Evolutionary conservation across 225 moss, liverwort and hornwort genomes (phyloP), one percentile per base, ranked within the genome.

Genomic region (Pleurozium schreberi): DNA sequence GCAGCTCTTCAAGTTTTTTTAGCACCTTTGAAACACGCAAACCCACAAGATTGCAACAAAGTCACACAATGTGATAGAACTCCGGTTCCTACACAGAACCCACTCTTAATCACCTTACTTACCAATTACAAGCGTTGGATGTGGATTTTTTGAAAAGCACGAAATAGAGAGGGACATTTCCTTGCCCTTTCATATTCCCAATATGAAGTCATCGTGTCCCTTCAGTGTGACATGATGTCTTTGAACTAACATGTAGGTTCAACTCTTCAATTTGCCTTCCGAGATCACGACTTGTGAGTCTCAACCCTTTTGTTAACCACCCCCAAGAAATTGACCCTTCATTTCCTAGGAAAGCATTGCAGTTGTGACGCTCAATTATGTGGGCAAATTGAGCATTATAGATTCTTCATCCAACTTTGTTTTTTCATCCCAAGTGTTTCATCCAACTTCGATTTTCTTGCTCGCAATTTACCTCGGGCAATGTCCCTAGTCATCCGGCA

Each of bases 171-270:
- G 27, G 78, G 55, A 61, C 34, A 66, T 45, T 28, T 57, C 55
- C 88, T 87, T 89, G 59, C 89, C 92, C 61, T 90, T 89, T 92
- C 63, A 89, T 70, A 61, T 88, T 80, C 67, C 60, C 60, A 86
- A 47, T 81, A 87, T 76, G 70, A 77, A 50, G 64, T 91, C 61
- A 49, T 58, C 15, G 85, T 63, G 90, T 77, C 89, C 71, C 87
- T 92, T 89, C 83, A 59, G 2, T 75, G 31, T n/a, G 80, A 85
- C 67, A 83, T 27, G 61, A 55, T 43, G 75, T 59, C 77, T 42
- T 40, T 83, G 15, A 83, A 77, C 33, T 83, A 55, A 23, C 73
- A 89, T 62, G 52, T 70, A 61, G 69, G 47, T 18, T 63, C 23
- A 64, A 43, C 65, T 47, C 82, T 86, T 85, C 85, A 50, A 62